Evolutionary conservation across 2,329 filamentous ascomycete species (phyloP), one percentile per base, ranked within the genome.

Genomic region (Zymoseptoria pseudotritici): DNA sequence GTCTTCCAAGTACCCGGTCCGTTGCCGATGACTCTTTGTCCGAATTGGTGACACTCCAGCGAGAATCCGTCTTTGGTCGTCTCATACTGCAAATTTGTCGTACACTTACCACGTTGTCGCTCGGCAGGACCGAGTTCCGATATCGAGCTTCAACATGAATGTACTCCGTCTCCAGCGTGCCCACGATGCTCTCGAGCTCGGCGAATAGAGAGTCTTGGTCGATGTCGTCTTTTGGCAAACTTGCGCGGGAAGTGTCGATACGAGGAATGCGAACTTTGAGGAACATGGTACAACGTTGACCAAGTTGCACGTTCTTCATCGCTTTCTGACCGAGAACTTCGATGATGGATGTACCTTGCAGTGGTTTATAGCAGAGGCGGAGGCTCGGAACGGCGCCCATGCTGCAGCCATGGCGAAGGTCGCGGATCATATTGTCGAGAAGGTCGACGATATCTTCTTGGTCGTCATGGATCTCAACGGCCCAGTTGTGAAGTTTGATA

Each of bases 111-210:
- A 68, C 66, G 50, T 70, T 72, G 57, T 71, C 66, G 9, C 60
- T 57, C 2, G 72, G 70, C 29, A 75, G 61, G 8, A 73, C 59
- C 1, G 71, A 70, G 55, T 75, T 72, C 19, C 68, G 67, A 60
- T 75, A 75, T 10, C 69, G 66, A 51, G 70, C 73, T 58, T 74
- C 68, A 8, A 72, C 64, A 49, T 71, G 64, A 9, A 73, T 60
- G 10, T 71, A 58, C 13, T 70, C 67, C 17, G 66, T 68, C 59
- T 71, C 64, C 8, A 71, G 61, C 1, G 66, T 70, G 9, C 71
- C 71, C 10, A 73, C 64, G 10, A 72, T 71, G 60, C 70, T 70
- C 55, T 72, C 70, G 11, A 73, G 64, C 59, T 72, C 71, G 8
- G 64, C 58, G 54, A 72, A 67, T 17, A 73, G 61, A 7, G 69